Conservation (phyloP, 192 early-diverging fungal genomes). For the Pilaira anomala region DNA sequence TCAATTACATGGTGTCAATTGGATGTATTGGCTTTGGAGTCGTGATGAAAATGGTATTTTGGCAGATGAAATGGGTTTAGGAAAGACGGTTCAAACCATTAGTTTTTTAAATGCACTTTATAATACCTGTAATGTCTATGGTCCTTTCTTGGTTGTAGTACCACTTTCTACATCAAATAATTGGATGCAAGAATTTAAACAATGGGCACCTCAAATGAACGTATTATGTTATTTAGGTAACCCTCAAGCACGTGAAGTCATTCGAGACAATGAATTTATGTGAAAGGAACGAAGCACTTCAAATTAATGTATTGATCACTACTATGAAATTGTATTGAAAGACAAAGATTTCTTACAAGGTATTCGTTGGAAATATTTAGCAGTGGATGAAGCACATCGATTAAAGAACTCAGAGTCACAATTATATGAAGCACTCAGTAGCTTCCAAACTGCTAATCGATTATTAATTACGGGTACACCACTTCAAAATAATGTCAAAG, state of each 20-base stretch:
- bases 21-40: constrained; percentile 96
- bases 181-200: constrained; percentile 94
- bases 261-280: constrained; percentile 93
- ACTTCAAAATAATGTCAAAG: constrained; percentile 96
- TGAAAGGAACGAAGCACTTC: constrained; percentile 51
- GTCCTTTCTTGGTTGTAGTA: constrained; percentile 94
- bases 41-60: constrained; percentile 94
- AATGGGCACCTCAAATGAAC: constrained; percentile 96
- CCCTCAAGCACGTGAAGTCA: constrained; percentile 71
- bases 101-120: constrained; percentile 89
- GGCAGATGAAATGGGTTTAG: constrained; percentile 94
- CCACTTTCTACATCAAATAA: constrained; percentile 92
- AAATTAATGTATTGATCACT: constrained; percentile 92
- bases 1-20: constrained; percentile 92
- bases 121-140: constrained; percentile 79
- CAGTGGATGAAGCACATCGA: constrained; percentile 97
- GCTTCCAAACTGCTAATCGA: constrained; percentile 86
- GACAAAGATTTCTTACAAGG: constrained; percentile 76
- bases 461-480: constrained; percentile 98
- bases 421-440: constrained; percentile 86
- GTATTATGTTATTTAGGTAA: constrained; percentile 88
- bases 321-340: constrained; percentile 93
- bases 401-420: constrained; percentile 94
- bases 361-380: constrained; percentile 91
- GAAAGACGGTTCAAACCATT: constrained; percentile 97